These are phyloP conservation scores for Solanum pinnatisectum DNA, from an alignment of 257 asterid genomes.

Conservation along the genomic window DNA sequence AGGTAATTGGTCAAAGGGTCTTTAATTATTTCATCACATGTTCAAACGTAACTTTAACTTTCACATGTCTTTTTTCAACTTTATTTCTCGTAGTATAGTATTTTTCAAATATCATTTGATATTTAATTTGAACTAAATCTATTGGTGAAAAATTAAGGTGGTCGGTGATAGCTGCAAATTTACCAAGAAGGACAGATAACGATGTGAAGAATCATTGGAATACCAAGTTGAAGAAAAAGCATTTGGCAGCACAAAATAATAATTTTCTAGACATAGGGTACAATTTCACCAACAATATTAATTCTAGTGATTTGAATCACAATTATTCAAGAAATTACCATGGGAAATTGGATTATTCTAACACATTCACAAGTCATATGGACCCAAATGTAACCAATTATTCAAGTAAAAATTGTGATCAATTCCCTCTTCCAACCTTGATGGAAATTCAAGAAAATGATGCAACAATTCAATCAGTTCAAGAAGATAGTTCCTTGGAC, in stretches of 20 bases:
- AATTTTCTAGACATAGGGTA: not conserved
- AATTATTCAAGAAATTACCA: not conserved
- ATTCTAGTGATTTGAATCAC: not conserved
- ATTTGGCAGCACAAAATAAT: not conserved
- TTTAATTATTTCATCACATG: too few relatives aligned
- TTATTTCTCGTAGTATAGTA: too few relatives aligned
- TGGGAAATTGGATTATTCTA: not conserved
- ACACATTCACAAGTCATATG: conserved; percentile 7
- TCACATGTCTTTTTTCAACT: too few relatives aligned
- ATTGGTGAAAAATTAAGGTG: conserved; percentile 18
- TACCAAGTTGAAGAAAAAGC: conserved; percentile 51
- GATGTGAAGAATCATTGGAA: conserved; percentile 72
- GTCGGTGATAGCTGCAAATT: conserved; percentile 63
- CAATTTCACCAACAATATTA: not conserved
- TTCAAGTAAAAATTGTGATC: not conserved
- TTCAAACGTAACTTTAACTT: not conserved
- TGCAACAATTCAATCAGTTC: not conserved
- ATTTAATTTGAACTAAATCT: not conserved
- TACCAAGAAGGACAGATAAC: conserved; percentile 58
- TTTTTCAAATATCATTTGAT: not conserved
- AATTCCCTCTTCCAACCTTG: conserved; percentile 16
- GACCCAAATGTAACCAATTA: not conserved
- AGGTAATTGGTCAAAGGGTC: conserved; percentile 12
- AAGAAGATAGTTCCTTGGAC: not conserved
- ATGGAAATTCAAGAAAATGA: conserved; percentile 20